Evolutionary conservation across 208 protist species (phyloP).

Genomic region (Leishmania gerbilli): DNA sequence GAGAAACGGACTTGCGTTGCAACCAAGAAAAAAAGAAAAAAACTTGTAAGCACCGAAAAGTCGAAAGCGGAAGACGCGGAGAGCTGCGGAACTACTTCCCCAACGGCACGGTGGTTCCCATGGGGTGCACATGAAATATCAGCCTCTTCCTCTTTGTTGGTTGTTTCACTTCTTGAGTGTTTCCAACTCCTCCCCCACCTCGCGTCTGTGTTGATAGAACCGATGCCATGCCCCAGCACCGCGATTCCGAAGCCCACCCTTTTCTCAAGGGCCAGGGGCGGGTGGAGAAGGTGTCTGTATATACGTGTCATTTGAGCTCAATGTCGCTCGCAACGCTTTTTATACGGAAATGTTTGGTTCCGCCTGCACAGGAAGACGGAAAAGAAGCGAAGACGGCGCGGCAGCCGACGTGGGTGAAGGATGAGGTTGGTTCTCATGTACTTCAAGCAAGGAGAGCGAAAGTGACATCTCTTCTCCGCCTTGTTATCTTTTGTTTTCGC

Average conservation of each 20-base stretch:
- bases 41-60: neutral
- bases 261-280: too few species aligned
- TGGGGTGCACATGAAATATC: neutral
- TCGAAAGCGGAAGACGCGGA: neutral
- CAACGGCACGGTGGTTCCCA: neutral
- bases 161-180: neutral
- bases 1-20: neutral
- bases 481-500: neutral
- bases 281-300: neutral
- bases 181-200: neutral
- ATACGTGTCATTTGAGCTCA: too few species aligned
- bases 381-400: neutral
- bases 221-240: neutral
- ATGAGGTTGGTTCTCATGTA: neutral
- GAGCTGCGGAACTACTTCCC: neutral
- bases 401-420: neutral
- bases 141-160: neutral
- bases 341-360: neutral
- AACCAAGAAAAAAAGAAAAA: neutral
- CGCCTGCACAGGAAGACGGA: neutral
- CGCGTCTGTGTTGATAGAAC: neutral
- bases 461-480: neutral
- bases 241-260: neutral
- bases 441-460: neutral
- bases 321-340: neutral